Evolutionary conservation across 2,329 filamentous ascomycete genomes (phyloP), one percentile per base, ranked within the genome.

Genomic region (Botryotinia calthae): DNA sequence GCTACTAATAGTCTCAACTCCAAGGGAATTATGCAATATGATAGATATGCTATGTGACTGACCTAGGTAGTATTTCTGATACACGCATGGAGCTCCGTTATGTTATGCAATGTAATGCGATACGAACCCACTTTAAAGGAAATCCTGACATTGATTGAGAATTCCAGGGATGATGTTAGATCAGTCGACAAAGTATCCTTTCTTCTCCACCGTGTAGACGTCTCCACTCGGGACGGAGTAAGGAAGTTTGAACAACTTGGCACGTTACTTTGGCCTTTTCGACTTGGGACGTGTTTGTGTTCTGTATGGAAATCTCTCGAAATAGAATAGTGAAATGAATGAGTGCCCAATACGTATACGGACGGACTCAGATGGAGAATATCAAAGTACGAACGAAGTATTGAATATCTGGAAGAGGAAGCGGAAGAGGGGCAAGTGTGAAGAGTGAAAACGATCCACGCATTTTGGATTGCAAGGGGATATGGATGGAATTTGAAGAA

Each of bases 81-180:
- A 70, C 64, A 67, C 44, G 63, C 63, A 51, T 54, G 51, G n/a
- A 67, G 51, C n/a, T 56, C 51, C 51, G 51, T 56, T 18, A 2
- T 56, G 51, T 56, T 56, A 56, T 56, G 51, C 51, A 56, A 56
- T 56, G 51, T 56, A 56, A 54, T 54, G 31, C 48, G 37, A 67
- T 67, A 46, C 46, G 63, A 25, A 51, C 34, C 44, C 64, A 42
- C 46, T 22, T 14, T 14, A 18, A 14, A 67, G 37, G 64, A 54
- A 67, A 56, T 46, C 9, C 56, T 70, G 34, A 44, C 5, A 18
- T 69, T 54, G 31, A 66, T 54, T 66, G 64, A 66, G 64, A n/a
- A n/a, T n/a, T 12, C 6, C 64, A 16, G 8, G 64, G 64, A 67
- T 67, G 8, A 6, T 28, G 64, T 22, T 54, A n/a, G 61, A 34